phyloP scores from a whole-genome alignment of 2,329 filamentous ascomycete genomes.

The Didymella lethalis region DNA sequence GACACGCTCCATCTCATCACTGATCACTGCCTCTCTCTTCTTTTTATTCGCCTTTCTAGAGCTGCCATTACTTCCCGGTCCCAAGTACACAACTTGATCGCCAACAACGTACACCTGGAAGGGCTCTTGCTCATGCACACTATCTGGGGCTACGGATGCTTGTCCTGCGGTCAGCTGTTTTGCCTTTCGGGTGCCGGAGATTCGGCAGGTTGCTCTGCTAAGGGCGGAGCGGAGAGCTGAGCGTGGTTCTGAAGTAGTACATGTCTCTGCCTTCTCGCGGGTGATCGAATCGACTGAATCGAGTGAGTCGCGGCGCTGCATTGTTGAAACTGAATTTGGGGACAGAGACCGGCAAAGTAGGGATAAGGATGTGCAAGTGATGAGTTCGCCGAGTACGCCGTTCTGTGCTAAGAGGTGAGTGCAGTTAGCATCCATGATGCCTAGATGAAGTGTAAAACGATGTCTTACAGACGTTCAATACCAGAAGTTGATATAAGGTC shows the following conservation, averaged over 20 bases:
- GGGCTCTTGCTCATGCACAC: not conserved
- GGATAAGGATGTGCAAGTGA: not conserved
- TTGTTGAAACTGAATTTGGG: not conserved
- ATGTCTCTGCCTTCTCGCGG: constrained; percentile 5
- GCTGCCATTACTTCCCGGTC: not conserved
- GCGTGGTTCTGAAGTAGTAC: not conserved
- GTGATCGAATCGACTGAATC: constrained; percentile 7
- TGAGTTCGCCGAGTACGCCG: not conserved
- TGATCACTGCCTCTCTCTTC: not conserved
- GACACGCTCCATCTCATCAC: not conserved
- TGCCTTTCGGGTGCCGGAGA: not conserved
- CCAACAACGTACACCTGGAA: constrained; percentile 5
- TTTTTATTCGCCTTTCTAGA: not conserved
- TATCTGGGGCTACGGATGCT: not conserved
- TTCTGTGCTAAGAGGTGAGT: constrained; percentile 2
- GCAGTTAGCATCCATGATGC: constrained; percentile 2
- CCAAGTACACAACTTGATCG: not conserved
- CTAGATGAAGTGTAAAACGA: no score
- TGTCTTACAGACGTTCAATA: not conserved
- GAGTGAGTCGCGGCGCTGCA: not conserved
- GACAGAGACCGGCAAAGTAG: not conserved
- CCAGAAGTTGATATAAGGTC: not conserved
- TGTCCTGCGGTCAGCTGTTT: not conserved
- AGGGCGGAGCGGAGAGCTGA: not conserved
- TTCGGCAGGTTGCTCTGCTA: not conserved